phyloP scores from a whole-genome alignment of 1,139 yeast species.

The Pichia terricola region DNA sequence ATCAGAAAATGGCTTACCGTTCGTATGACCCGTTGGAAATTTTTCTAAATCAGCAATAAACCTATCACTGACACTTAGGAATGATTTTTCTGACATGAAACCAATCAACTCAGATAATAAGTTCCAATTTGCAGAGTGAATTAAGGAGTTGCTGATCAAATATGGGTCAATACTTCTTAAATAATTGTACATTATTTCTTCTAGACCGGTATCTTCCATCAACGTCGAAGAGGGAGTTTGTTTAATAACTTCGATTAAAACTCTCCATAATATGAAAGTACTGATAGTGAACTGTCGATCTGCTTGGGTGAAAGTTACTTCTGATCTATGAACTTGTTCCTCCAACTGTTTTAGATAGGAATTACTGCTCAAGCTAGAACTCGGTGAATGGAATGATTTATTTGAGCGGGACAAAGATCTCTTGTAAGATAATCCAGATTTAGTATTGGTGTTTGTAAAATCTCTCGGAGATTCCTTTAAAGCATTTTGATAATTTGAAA shows the following conservation, averaged over 20 bases:
- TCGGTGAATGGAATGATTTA: slow-evolving; percentile 7
- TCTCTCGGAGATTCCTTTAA: too few species aligned
- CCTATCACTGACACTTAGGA: slow-evolving; percentile 82
- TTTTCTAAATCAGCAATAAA: slow-evolving; percentile 90
- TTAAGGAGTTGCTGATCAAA: slow-evolving; percentile 52
- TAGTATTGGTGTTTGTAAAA: neutral
- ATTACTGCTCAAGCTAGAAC: neutral
- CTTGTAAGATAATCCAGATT: slow-evolving; percentile 9
- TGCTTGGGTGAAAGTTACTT: slow-evolving; percentile 69
- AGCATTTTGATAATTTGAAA: slow-evolving; percentile 22
- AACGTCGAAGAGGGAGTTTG: slow-evolving; percentile 68
- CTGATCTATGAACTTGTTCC: slow-evolving; percentile 44
- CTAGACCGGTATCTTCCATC: slow-evolving; percentile 77
- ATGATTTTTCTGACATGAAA: slow-evolving; percentile 76
- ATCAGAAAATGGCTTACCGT: slow-evolving; percentile 41
- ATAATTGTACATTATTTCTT: slow-evolving; percentile 89
- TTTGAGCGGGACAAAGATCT: slow-evolving; percentile 16
- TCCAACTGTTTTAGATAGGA: slow-evolving; percentile 20
- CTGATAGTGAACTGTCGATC: slow-evolving; percentile 82
- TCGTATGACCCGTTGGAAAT: slow-evolving; percentile 40
- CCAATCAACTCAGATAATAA: slow-evolving; percentile 85
- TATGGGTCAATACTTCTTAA: slow-evolving; percentile 80
- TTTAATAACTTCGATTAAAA: slow-evolving; percentile 82
- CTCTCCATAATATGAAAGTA: slow-evolving; percentile 86
- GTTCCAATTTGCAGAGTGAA: slow-evolving; percentile 90